Percentiles rank a stretch among this genome's conserved stretches.
phyloP scores from a whole-genome alignment of 2,329 filamentous ascomycete genomes.

The Penicillium sp. region DNA sequence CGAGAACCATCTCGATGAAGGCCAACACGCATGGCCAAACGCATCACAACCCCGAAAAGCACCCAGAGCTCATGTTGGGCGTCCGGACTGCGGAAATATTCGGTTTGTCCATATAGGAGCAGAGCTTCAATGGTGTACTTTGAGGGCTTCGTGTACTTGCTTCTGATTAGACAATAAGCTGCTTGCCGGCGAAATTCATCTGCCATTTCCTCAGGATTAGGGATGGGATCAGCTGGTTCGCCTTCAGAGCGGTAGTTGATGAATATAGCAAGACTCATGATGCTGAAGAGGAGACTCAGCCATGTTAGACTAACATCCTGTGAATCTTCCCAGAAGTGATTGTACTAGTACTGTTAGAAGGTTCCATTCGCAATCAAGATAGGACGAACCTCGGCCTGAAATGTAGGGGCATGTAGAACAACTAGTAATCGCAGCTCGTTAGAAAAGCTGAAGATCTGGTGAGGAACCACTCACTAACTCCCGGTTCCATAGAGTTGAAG shows the following conservation, averaged over 20 bases:
- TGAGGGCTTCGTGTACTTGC: conserved; percentile 1
- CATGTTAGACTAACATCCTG: conserved; percentile 1
- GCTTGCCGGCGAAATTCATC: not conserved
- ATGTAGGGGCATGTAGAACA: conserved; percentile 9
- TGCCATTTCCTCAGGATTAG: not conserved
- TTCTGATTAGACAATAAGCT: conserved; percentile 8
- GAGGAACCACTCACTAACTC: not conserved
- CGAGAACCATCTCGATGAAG: conserved; percentile 49
- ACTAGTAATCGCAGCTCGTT: not conserved
- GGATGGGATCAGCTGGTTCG: not conserved
- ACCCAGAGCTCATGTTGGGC: conserved; percentile 27
- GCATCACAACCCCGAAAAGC: conserved; percentile 33
- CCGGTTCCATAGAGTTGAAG: conserved; percentile 10
- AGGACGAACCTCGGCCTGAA: conserved; percentile 6
- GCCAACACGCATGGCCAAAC: conserved; percentile 44
- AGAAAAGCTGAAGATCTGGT: not conserved
- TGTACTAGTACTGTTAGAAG: not conserved
- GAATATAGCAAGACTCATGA: conserved; percentile 7
- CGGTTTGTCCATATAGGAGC: conserved; percentile 3
- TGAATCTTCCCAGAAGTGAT: conserved; percentile 4
- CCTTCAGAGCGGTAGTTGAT: conserved; percentile 3
- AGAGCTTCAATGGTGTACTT: conserved; percentile 11
- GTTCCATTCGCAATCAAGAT: too few relatives aligned
- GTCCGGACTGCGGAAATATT: conserved; percentile 11
- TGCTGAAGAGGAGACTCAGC: conserved; percentile 13